A percentile compares a stretch with the other conserved stretches of the same genome.
Evolutionary conservation across 352 stramenopile species (phyloP).

Genomic region (Globisporangium spiculum): DNA sequence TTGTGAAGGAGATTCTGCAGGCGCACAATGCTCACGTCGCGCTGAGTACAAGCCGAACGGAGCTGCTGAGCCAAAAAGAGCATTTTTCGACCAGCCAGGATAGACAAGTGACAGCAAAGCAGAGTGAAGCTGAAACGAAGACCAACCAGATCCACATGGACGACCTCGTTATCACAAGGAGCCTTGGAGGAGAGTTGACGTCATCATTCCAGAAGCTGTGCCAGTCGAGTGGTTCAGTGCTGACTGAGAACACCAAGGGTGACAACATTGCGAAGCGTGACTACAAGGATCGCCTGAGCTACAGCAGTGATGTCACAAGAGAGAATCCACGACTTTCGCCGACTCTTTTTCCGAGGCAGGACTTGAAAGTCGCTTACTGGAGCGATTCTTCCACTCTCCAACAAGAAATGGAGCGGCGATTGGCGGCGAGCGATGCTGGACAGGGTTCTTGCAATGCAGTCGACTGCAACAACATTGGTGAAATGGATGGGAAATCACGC

Average conservation of each 20-base stretch:
- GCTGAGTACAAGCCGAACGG: not conserved
- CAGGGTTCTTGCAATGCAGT: no score
- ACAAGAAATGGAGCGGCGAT: constrained; percentile 15
- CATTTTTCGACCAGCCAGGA: not conserved
- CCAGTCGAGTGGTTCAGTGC: not conserved
- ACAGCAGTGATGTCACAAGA: not conserved
- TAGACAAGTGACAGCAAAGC: not conserved
- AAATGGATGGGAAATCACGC: not conserved
- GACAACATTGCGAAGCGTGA: not conserved
- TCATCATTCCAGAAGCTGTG: not conserved
- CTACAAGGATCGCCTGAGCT: not conserved
- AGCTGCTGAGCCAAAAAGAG: not conserved
- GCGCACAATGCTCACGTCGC: constrained; percentile 4
- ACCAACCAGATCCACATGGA: not conserved
- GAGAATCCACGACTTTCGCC: not conserved
- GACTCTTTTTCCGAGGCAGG: not conserved
- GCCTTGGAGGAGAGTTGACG: not conserved
- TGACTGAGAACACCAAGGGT: not conserved
- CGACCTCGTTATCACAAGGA: not conserved
- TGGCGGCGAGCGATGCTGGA: not conserved
- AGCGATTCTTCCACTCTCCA: constrained; percentile 13
- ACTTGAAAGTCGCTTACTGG: constrained; percentile 4
- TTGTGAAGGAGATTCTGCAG: constrained; percentile 12
- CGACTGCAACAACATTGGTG: not conserved
- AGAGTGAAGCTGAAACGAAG: not conserved